Evolutionary conservation across 225 moss, liverwort and hornwort species (phyloP).

Genomic region (Bryum argenteum): DNA sequence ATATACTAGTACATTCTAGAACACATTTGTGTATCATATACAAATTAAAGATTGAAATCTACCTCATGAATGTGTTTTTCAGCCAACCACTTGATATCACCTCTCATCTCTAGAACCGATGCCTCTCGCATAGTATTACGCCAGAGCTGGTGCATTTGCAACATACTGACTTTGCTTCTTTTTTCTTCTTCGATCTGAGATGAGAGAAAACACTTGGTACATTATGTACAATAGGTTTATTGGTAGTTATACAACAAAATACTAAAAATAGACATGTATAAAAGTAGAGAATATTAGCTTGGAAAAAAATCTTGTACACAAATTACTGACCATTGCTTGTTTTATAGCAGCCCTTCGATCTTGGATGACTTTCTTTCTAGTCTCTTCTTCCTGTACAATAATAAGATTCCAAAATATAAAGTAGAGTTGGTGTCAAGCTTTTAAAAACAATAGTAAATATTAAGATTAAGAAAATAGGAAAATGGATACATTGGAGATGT

Average conservation of each 20-base stretch:
- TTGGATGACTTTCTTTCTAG: constrained; percentile 46
- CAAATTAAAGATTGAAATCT: background rate
- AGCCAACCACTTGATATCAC: constrained; percentile 38
- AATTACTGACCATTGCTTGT: constrained; percentile 43
- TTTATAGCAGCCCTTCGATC: constrained; percentile 45
- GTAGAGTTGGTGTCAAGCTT: background rate
- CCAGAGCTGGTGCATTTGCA: constrained; percentile 65
- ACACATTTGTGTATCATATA: too few species aligned
- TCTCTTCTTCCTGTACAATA: constrained; percentile 44
- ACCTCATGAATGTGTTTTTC: constrained; percentile 54
- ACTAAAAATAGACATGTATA: background rate
- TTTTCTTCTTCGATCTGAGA: constrained; percentile 50
- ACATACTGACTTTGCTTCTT: constrained; percentile 51
- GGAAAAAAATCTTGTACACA: background rate
- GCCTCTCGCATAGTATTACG: constrained; percentile 52
- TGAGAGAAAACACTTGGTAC: background rate
- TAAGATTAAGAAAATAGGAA: background rate
- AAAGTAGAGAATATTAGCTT: background rate
- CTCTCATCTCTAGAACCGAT: constrained; percentile 37
- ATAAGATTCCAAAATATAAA: background rate
- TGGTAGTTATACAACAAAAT: background rate
- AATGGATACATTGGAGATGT: too few species aligned
- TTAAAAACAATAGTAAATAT: background rate
- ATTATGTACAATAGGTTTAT: background rate
- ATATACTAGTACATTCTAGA: too few species aligned